Percentiles rank a stretch among this genome's conserved stretches.
phyloP scores from a whole-genome alignment of 2,329 filamentous ascomycete genomes.

The Sporothrix sp. region DNA sequence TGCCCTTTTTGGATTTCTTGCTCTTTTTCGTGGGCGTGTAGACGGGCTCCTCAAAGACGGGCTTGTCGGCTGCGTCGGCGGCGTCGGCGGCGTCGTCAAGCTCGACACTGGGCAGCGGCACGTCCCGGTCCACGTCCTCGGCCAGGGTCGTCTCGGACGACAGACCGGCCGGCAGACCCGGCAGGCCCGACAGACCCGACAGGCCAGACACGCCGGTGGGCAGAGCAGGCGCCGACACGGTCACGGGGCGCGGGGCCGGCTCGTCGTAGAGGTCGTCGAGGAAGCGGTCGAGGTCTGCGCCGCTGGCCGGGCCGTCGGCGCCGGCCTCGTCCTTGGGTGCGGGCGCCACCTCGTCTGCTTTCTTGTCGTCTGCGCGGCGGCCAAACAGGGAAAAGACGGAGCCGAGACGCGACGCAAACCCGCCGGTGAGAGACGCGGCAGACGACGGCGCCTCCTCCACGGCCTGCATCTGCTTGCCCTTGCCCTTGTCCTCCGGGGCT shows the following conservation, averaged over 20 bases:
- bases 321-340: not conserved
- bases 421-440: not conserved
- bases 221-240: too few relatives aligned
- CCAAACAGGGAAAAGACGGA: conserved; percentile 10
- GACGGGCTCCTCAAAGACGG: not conserved
- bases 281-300: conserved; percentile 10
- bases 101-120: not conserved
- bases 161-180: not conserved
- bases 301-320: not conserved
- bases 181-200: not conserved
- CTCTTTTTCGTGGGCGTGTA: not conserved
- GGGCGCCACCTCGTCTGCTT: not conserved
- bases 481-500: not conserved
- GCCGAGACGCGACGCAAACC: conserved; percentile 9
- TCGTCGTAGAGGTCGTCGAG: conserved; percentile 7
- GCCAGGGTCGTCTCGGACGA: not conserved
- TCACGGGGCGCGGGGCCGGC: not conserved
- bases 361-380: conserved; percentile 7
- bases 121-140: not conserved
- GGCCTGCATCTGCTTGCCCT: not conserved
- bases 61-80: not conserved
- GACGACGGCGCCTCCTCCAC: not conserved
- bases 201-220: not conserved
- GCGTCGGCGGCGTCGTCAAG: not conserved
- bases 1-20: conserved; percentile 6